Percentiles rank a stretch among this genome's conserved stretches.
Conservation (phyloP, 1,284 basidiomycete genomes). For the Ustilago esculenta region DNA sequence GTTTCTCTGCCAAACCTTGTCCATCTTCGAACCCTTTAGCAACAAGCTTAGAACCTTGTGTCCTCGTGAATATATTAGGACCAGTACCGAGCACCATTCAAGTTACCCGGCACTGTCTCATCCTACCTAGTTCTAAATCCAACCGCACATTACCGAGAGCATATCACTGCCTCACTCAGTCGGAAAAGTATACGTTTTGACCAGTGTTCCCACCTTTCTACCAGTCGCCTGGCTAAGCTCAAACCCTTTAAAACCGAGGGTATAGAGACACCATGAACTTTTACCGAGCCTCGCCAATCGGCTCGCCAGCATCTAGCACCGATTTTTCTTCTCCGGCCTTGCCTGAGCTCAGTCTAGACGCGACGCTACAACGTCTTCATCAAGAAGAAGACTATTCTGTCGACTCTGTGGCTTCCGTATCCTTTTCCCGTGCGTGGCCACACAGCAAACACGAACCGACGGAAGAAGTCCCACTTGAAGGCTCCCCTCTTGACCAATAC, state of each 20-base stretch:
- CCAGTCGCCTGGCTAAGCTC: no score
- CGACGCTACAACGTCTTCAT: conserved; percentile 24
- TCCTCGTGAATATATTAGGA: neutral
- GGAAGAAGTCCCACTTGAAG: neutral
- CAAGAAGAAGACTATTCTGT: conserved; percentile 18
- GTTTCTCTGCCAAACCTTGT: no score
- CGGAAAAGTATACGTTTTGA: no score
- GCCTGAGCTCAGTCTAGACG: conserved; percentile 34
- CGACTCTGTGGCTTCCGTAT: conserved; percentile 5
- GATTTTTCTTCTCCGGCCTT: conserved; percentile 25
- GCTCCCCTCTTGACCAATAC: neutral
- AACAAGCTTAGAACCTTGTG: no score
- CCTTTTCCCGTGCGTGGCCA: conserved; percentile 9
- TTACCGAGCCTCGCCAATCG: neutral
- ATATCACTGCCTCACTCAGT: no score
- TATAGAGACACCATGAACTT: no score
- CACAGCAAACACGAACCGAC: neutral
- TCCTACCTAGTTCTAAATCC: no score
- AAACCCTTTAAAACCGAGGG: no score
- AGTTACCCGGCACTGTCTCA: neutral
- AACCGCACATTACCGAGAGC: no score
- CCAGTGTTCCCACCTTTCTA: no score
- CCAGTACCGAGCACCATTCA: neutral
- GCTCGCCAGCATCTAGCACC: conserved; percentile 10
- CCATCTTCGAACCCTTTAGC: no score